These are phyloP conservation scores for Carex kokanica DNA, from an alignment of 176 grass and related monocot species.

Conservation along the genomic window DNA sequence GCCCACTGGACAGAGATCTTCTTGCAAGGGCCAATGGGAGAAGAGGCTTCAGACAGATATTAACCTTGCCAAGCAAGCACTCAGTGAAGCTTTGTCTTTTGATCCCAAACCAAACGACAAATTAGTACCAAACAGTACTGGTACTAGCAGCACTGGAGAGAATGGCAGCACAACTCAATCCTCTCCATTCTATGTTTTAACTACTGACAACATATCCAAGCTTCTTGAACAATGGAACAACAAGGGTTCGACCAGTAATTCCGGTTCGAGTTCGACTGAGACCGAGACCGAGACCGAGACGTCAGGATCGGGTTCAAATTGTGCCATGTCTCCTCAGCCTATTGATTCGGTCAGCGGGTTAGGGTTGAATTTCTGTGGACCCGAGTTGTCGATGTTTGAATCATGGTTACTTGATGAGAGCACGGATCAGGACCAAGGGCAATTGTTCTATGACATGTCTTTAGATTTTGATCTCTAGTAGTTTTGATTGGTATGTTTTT, in stretches of 20 bases:
- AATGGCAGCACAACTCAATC: neutral
- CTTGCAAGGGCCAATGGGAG: constrained; percentile 66
- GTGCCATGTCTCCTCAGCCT: constrained; percentile 17
- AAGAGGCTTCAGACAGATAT: constrained; percentile 68
- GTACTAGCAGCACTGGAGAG: neutral
- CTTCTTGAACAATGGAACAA: constrained; percentile 48
- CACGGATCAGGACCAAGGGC: constrained; percentile 23
- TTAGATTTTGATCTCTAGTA: constrained; percentile 26
- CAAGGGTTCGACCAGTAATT: neutral
- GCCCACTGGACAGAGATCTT: neutral
- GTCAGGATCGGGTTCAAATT: neutral
- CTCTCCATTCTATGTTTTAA: constrained; percentile 23
- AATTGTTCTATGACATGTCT: constrained; percentile 20
- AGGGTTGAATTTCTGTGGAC: neutral
- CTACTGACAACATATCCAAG: constrained; percentile 32
- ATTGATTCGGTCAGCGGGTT: neutral
- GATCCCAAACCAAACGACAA: constrained; percentile 15
- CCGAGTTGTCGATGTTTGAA: constrained; percentile 46
- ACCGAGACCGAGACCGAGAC: constrained; percentile 42
- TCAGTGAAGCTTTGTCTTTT: constrained; percentile 53
- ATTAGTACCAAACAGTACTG: neutral
- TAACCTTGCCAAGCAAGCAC: constrained; percentile 53
- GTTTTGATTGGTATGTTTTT: neutral
- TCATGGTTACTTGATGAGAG: constrained; percentile 65
- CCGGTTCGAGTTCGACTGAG: constrained; percentile 26